phyloP scores from a whole-genome alignment of 1,139 yeast genomes.

The Suhomyces terraborum region DNA sequence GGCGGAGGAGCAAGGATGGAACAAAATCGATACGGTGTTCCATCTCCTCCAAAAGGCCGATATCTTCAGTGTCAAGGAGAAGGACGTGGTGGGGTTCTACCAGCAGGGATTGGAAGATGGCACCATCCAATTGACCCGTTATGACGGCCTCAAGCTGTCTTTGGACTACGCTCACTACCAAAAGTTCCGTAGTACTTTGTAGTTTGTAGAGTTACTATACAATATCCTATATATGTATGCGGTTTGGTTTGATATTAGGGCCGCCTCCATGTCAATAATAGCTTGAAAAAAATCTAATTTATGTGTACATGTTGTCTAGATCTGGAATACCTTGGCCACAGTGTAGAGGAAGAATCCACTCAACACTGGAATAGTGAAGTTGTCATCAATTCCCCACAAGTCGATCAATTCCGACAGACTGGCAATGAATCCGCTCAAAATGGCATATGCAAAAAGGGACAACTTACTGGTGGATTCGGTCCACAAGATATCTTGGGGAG shows the following conservation, averaged over 20 bases:
- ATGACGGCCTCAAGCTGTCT: slow-evolving; percentile 40
- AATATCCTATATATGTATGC: slow-evolving; percentile 1
- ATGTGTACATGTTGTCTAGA: slow-evolving; percentile 1
- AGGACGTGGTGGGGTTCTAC: slow-evolving; percentile 29
- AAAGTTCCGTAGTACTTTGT: slow-evolving; percentile 9
- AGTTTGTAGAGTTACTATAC: slow-evolving; percentile 1
- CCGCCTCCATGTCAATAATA: slow-evolving; percentile 1
- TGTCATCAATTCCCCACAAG: slow-evolving; percentile 78
- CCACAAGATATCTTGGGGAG: slow-evolving; percentile 64
- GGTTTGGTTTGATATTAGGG: neutral
- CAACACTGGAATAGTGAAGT: slow-evolving; percentile 87
- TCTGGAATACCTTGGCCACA: slow-evolving; percentile 32
- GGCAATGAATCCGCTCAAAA: slow-evolving; percentile 77
- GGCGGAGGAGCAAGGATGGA: slow-evolving; percentile 89
- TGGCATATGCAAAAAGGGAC: slow-evolving; percentile 51
- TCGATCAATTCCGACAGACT: slow-evolving; percentile 84
- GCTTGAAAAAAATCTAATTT: slow-evolving; percentile 1
- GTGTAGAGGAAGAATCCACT: slow-evolving; percentile 64
- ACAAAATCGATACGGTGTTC: slow-evolving; percentile 64
- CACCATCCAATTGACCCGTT: slow-evolving; percentile 38
- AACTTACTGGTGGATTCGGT: slow-evolving; percentile 58
- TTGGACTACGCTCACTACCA: slow-evolving; percentile 32
- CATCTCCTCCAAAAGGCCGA: slow-evolving; percentile 76
- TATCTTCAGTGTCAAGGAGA: slow-evolving; percentile 22
- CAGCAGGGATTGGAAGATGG: slow-evolving; percentile 35